Percentiles rank a stretch among this genome's conserved stretches.
Evolutionary conservation across 2,329 filamentous ascomycete species (phyloP).

Genomic region (Didymella sp.): DNA sequence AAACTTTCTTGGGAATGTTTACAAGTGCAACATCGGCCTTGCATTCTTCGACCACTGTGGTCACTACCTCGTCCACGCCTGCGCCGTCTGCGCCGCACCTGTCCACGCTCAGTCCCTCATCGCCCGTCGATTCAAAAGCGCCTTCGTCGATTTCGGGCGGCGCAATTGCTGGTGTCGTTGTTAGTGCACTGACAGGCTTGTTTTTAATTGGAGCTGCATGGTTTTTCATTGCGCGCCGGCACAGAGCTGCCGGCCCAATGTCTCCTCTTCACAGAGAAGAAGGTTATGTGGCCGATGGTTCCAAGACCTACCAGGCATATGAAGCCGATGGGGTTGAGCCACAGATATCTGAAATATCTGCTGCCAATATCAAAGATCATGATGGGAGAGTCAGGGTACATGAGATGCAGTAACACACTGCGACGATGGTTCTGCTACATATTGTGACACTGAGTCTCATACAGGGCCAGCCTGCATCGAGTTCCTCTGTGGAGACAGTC

Average conservation of each 20-base stretch:
- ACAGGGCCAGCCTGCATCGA: neutral
- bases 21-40: neutral
- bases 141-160: neutral
- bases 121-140: too few relatives aligned
- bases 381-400: neutral
- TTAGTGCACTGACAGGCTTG: neutral
- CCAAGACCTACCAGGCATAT: neutral
- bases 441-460: too few relatives aligned
- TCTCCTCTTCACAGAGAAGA: neutral
- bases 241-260: neutral
- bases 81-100: too few relatives aligned
- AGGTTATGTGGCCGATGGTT: neutral
- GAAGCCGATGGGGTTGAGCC: constrained; percentile 2
- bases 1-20: constrained; percentile 12
- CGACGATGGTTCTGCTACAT: neutral
- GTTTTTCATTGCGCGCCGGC: constrained; percentile 1
- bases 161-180: constrained; percentile 3
- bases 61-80: too few relatives aligned
- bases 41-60: too few relatives aligned
- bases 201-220: constrained; percentile 2
- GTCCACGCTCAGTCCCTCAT: too few relatives aligned
- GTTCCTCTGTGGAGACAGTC: neutral
- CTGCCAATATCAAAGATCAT: constrained; percentile 6
- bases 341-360: constrained; percentile 9
- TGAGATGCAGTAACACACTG: neutral